Conservation (phyloP, 2,329 filamentous ascomycete species). For the Ceratocystis variospora region DNA sequence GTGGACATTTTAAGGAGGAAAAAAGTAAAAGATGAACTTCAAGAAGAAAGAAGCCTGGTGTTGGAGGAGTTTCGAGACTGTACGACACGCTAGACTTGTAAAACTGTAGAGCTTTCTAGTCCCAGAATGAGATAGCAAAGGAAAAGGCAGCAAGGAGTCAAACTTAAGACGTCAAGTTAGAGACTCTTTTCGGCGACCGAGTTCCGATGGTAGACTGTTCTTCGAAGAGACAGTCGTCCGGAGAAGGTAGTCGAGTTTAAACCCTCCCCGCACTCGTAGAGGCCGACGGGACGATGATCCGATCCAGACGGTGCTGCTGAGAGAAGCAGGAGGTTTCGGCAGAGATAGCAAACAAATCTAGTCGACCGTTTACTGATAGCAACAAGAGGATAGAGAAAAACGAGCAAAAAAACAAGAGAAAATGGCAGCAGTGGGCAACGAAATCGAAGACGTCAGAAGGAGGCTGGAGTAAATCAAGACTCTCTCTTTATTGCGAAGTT, state of each 20-base stretch:
- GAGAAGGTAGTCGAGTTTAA: conserved; percentile 17
- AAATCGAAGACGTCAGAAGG: conserved; percentile 10
- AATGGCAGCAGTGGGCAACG: neutral
- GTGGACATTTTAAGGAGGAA: conserved; percentile 33
- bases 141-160: neutral
- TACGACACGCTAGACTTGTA: neutral
- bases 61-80: conserved; percentile 6
- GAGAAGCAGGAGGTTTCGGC: conserved; percentile 15
- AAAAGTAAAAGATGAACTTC: neutral
- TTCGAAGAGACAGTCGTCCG: conserved; percentile 13
- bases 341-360: conserved; percentile 8
- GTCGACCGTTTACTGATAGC: conserved; percentile 5
- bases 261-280: conserved; percentile 18
- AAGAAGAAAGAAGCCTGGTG: neutral
- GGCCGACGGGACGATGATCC: conserved; percentile 15
- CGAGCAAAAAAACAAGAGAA: neutral
- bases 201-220: conserved; percentile 5
- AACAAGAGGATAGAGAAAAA: neutral
- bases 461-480: conserved; percentile 12
- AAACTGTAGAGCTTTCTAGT: conserved; percentile 2
- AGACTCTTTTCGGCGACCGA: neutral
- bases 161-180: neutral
- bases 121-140: neutral
- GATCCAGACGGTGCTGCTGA: conserved; percentile 14
- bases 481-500: conserved; percentile 3